Percentiles rank a stretch among this genome's conserved stretches.
phyloP scores from a whole-genome alignment of 73 alveolate genomes.

The Paramecium primaurelia region DNA sequence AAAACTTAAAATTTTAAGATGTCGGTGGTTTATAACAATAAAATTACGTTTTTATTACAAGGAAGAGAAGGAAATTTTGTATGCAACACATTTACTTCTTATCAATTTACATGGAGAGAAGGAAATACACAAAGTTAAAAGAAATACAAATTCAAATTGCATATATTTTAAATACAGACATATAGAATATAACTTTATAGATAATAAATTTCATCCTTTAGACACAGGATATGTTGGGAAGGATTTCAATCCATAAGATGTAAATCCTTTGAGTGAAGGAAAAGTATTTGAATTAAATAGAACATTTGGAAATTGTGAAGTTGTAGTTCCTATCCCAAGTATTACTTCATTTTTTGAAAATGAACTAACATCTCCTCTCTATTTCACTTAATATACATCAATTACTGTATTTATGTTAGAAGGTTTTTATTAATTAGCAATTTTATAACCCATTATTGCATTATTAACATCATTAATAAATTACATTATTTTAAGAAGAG shows the following conservation, averaged over 20 bases:
- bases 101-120: neutral
- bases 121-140: neutral
- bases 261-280: neutral
- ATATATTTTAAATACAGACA: neutral
- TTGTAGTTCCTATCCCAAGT: conserved; percentile 21
- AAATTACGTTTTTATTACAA: neutral
- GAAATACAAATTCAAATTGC: neutral
- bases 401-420: neutral
- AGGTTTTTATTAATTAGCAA: conserved; percentile 44
- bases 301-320: conserved; percentile 26
- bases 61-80: neutral
- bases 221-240: neutral
- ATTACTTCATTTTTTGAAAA: neutral
- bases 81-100: neutral
- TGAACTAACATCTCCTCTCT: conserved; percentile 55
- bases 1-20: neutral
- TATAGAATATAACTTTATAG: neutral
- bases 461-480: neutral
- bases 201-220: neutral
- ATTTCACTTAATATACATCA: conserved; percentile 18
- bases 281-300: neutral
- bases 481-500: neutral
- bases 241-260: neutral
- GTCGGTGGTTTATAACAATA: neutral
- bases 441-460: neutral